These are phyloP conservation scores for Wickerhamiella sorbophila DNA, from an alignment of 805 yeast genomes.

Conservation along the genomic window DNA sequence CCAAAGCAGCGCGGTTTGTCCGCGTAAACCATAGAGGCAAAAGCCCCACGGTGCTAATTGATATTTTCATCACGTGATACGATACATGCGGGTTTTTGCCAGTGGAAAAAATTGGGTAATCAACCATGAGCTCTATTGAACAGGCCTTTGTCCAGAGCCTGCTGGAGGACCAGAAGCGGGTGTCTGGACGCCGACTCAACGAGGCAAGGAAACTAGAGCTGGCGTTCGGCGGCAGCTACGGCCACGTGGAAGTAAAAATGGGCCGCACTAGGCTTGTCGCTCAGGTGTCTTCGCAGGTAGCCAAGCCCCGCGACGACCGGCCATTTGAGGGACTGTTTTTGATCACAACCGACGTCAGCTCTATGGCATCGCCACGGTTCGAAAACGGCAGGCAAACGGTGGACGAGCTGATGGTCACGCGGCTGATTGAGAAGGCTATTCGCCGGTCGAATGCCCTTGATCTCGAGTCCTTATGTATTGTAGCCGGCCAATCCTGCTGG, in stretches of 20 bases:
- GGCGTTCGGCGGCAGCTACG: slow-evolving; percentile 45
- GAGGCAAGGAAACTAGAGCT: slow-evolving; percentile 56
- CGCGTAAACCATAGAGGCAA: no score
- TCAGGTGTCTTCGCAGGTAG: slow-evolving; percentile 60
- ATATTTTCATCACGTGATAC: no score
- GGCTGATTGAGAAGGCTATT: slow-evolving; percentile 83
- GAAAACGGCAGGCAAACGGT: slow-evolving; percentile 62
- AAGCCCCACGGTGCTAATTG: no score
- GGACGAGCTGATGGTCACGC: slow-evolving; percentile 55
- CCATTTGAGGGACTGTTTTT: slow-evolving; percentile 87
- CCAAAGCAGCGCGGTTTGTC: no score
- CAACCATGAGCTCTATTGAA: slow-evolving; percentile 34
- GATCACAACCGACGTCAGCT: slow-evolving; percentile 72
- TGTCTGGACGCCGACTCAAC: slow-evolving; percentile 53
- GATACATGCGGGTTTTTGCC: no score
- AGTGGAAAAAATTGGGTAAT: no score
- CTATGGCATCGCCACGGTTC: slow-evolving; percentile 80
- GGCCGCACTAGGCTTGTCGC: slow-evolving; percentile 66
- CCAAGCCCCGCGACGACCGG: slow-evolving; percentile 72
- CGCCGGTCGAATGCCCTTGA: slow-evolving; percentile 84
- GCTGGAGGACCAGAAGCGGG: slow-evolving; percentile 41
- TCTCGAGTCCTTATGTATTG: slow-evolving; percentile 76
- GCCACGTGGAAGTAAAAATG: slow-evolving; percentile 62
- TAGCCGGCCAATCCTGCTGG: slow-evolving; percentile 90
- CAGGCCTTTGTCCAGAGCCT: slow-evolving; percentile 45